Conservation (phyloP, 169 alveolate genomes). For the Plasmodium ovale region DNA sequence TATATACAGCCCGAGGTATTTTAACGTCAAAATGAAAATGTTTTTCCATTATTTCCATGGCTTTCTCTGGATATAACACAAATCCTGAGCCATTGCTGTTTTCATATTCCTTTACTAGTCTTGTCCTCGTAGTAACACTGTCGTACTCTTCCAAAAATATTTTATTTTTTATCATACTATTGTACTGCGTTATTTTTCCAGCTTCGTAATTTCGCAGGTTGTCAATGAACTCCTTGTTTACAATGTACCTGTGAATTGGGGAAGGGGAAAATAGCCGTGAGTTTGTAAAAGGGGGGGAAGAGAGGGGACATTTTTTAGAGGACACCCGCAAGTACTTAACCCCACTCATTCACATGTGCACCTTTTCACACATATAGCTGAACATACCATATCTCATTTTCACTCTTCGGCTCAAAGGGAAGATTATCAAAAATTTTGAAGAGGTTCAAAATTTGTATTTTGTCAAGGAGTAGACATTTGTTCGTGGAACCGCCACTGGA, state of each 20-base stretch:
- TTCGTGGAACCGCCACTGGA: constrained; percentile 4
- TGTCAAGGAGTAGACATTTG: constrained; percentile 40
- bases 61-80: constrained; percentile 54
- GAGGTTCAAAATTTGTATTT: constrained; percentile 50
- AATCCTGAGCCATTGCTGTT: constrained; percentile 47
- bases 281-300: background rate
- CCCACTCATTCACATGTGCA: background rate
- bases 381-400: constrained; percentile 50
- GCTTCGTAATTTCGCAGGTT: constrained; percentile 40
- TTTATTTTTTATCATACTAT: constrained; percentile 24
- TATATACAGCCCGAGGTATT: constrained; percentile 57
- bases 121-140: constrained; percentile 38
- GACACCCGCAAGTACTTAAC: background rate
- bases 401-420: constrained; percentile 64
- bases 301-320: background rate
- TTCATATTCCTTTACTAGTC: constrained; percentile 47
- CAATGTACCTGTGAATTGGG: constrained; percentile 17
- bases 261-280: background rate
- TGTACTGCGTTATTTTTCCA: constrained; percentile 18
- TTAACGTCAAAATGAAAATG: constrained; percentile 47
- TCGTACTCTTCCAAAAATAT: constrained; percentile 37
- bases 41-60: constrained; percentile 54
- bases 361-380: background rate
- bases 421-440: constrained; percentile 57
- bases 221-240: constrained; percentile 68